Percentiles rank a stretch among this genome's conserved stretches.
Evolutionary conservation across 2,329 filamentous ascomycete species (phyloP).

Genomic region (Claviceps cyperi): DNA sequence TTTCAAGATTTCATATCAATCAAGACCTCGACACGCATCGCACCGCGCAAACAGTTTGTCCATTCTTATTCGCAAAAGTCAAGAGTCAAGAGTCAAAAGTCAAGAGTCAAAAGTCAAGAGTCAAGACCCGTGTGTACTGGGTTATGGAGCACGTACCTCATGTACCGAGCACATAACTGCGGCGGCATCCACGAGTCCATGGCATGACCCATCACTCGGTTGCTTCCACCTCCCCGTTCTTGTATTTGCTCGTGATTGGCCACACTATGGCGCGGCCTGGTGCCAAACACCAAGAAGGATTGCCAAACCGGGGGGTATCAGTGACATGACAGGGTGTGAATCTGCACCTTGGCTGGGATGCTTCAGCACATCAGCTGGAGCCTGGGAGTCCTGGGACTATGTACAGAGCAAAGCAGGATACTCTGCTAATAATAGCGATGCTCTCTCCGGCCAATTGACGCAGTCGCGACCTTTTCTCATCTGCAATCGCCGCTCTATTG

Average conservation of each 20-base stretch:
- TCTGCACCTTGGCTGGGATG: not conserved
- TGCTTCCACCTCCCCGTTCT: not conserved
- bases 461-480: not conserved
- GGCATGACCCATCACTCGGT: not conserved
- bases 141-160: not conserved
- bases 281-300: not conserved
- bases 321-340: not conserved
- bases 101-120: not conserved
- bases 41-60: not conserved
- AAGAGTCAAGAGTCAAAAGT: not conserved
- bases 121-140: not conserved
- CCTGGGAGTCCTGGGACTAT: too few relatives aligned
- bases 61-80: not conserved
- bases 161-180: not conserved
- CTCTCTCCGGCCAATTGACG: not conserved
- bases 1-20: too few relatives aligned
- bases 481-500: not conserved
- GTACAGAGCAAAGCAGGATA: not conserved
- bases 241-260: constrained; percentile 1
- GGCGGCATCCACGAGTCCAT: too few relatives aligned
- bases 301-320: not conserved
- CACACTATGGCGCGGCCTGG: not conserved
- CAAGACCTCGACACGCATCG: not conserved
- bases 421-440: not conserved
- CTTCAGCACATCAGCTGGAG: not conserved